Base-by-base conservation (phyloP, 164 flowering plant genomes). In the Vitis labrusca region DNA sequence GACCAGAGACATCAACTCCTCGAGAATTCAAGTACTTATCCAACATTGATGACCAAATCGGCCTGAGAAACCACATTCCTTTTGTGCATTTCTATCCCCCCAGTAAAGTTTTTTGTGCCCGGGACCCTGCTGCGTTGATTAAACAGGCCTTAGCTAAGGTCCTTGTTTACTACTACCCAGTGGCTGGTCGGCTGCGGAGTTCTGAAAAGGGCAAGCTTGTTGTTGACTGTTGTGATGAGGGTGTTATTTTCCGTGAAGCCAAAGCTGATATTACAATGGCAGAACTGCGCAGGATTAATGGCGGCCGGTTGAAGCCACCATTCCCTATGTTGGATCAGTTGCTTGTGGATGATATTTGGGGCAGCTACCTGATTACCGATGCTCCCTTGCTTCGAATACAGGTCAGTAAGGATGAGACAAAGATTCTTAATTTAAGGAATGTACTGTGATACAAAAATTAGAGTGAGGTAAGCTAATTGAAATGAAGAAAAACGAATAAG, bases 61-160 rank as follows among this genome's bases (percentile, higher is more conserved):
- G 79, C 59, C 75, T 76, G 7, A 55, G 76, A 65, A 64, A 71
- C 30, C 76, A 76, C 72, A 64, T 76, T 57, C 78, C 78, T 8
- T 71, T 71, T 16, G 63, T 68, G 7, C 79, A 76, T 47, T 72
- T 76, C n/a, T 76, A 71, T 52, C 72, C 68, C 12, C 59, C 57
- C 17, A 60, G 29, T 57, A 32, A 13, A 10, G n/a, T 16, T 29
- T 12, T 5, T 7, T 8, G 54, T 23, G 27, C 0, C 56, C 32
- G 27, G 57, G 77, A 68, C 59, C 78, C 71, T 0, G 67, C 61
- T 48, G 48, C 10, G 59, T 15, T 70, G 2, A 65, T 70, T 47
- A 70, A 29, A 48, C 29, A 59, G 44, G 78, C 78, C 16, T 61
- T 75, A 62, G 63, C 73, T 14, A 70, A 54, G 60, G 78, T 68